Evolutionary conservation across 2,329 filamentous ascomycete species (phyloP).

Genomic region (Ophiostoma sp.): DNA sequence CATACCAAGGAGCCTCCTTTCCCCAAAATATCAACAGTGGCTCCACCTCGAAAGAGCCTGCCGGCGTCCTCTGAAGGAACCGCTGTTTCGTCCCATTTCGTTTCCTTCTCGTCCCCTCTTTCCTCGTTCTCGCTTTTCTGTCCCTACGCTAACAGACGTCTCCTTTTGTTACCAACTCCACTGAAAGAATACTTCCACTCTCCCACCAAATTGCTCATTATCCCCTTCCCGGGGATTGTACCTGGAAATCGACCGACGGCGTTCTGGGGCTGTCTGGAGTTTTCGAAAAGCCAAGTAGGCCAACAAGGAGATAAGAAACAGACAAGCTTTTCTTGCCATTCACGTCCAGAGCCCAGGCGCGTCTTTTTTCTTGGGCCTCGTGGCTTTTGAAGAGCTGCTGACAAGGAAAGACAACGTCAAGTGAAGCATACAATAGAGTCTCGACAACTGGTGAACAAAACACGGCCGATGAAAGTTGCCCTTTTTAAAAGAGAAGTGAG

Average conservation of each 20-base stretch:
- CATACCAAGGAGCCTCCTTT: not conserved
- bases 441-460: not conserved
- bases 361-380: not conserved
- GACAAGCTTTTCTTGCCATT: not conserved
- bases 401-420: not conserved
- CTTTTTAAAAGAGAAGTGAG: not conserved
- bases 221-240: not conserved
- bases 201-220: not conserved
- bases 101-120: not conserved
- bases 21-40: no score
- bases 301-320: constrained; percentile 7
- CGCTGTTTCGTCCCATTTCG: not conserved
- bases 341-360: not conserved
- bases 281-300: not conserved
- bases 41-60: not conserved
- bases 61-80: not conserved
- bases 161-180: not conserved
- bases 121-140: not conserved
- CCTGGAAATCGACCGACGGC: not conserved
- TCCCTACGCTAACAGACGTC: constrained; percentile 3
- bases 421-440: not conserved
- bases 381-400: not conserved
- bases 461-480: not conserved
- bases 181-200: not conserved
- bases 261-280: not conserved